A percentile compares a stretch with the other conserved stretches of the same genome.
phyloP scores from a whole-genome alignment of 1,284 basidiomycete species.

The Boletus holoroseus region DNA sequence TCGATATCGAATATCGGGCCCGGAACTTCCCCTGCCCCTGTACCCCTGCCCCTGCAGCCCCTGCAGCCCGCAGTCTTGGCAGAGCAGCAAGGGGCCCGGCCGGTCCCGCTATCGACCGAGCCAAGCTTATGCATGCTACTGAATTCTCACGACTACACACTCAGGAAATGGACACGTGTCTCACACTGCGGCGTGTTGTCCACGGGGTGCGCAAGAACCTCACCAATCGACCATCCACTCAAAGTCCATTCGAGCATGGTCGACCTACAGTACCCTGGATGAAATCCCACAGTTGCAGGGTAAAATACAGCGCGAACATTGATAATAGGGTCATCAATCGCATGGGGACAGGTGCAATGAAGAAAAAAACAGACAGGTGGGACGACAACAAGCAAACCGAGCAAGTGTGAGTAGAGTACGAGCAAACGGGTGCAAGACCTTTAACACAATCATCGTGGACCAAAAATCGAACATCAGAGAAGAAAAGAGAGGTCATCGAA shows the following conservation, averaged over 20 bases:
- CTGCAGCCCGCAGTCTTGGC: neutral
- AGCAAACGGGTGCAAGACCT: slow-evolving; percentile 16
- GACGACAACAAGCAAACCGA: slow-evolving; percentile 4
- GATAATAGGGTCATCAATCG: slow-evolving; percentile 8
- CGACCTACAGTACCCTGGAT: neutral
- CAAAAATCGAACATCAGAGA: slow-evolving; percentile 9
- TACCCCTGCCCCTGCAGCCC: neutral
- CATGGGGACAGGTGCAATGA: slow-evolving; percentile 4
- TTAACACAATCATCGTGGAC: slow-evolving; percentile 20
- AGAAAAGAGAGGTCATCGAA: neutral
- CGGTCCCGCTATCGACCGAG: neutral
- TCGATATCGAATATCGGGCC: neutral
- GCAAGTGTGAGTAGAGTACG: slow-evolving; percentile 13
- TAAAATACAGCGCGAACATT: slow-evolving; percentile 14
- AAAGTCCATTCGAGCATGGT: slow-evolving; percentile 1
- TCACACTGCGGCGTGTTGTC: slow-evolving; percentile 1
- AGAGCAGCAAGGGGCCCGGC: neutral
- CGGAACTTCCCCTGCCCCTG: neutral
- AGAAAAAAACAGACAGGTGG: neutral
- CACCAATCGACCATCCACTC: slow-evolving; percentile 10
- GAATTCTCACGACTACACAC: too few species aligned
- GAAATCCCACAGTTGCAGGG: neutral
- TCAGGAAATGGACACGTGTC: neutral
- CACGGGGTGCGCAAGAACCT: neutral
- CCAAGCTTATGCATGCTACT: neutral